Conservation (phyloP, 768 basidiomycete species). For the Termitomyces sp. region DNA sequence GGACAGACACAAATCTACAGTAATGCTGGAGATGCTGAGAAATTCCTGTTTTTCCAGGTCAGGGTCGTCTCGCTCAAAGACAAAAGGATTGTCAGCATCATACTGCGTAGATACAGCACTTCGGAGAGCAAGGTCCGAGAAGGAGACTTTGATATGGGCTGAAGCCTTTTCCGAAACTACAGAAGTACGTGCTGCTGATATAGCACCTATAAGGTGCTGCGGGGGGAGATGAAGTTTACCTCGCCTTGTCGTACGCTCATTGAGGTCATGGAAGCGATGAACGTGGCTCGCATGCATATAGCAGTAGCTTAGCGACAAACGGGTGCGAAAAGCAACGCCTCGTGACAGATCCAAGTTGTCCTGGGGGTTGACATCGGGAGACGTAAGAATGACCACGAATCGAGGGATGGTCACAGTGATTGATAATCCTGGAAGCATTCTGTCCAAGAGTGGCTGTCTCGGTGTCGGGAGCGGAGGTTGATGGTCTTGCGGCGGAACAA, state of each 20-base stretch:
- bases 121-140: conserved; percentile 49
- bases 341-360: conserved; percentile 62
- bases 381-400: conserved; percentile 64
- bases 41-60: conserved; percentile 38
- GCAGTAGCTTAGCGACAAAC: conserved; percentile 52
- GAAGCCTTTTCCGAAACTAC: conserved; percentile 28
- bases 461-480: conserved; percentile 4
- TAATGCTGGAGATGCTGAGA: conserved; percentile 31
- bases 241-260: conserved; percentile 38
- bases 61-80: conserved; percentile 49
- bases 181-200: conserved; percentile 34
- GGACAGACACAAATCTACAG: conserved; percentile 23
- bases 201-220: conserved; percentile 43
- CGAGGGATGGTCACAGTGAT: conserved; percentile 54
- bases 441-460: conserved; percentile 26
- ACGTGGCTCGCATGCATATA: conserved; percentile 37
- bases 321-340: conserved; percentile 58
- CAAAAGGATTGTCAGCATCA: conserved; percentile 61
- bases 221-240: conserved; percentile 49
- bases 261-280: conserved; percentile 29
- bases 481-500: conserved; percentile 22
- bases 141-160: conserved; percentile 36
- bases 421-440: conserved; percentile 51
- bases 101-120: conserved; percentile 63
- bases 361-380: conserved; percentile 75